Base-by-base conservation (phyloP, 495 filamentous ascomycete species). In the Podospora anserina region DNA sequence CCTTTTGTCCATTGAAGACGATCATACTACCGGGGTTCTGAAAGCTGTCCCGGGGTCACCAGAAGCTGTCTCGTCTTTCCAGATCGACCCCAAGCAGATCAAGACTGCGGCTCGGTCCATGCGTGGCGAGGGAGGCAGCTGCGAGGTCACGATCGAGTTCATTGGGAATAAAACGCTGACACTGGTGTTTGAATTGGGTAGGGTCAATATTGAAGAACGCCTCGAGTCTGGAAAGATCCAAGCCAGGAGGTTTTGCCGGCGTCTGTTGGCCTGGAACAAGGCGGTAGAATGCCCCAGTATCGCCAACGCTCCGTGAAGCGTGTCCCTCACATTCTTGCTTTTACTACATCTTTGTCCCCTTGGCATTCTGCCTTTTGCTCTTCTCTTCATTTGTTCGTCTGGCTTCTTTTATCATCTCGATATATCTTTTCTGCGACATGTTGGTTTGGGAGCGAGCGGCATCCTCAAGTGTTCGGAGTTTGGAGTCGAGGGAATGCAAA, bases 211-310 rank as follows among this genome's bases (percentile, higher is more conserved):
- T 26, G 32, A 65, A 61, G 18, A 61, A 56, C 23, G 64, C 71
- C 19, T 19, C 70, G 15, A 72, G 56, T 72, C 55, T 23, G 80
- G 80, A 5, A 68, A 68, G 61, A 66, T 80, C 18, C 80, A 82
- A 20, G 70, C 68, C 5, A 67, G 76, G n/a, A 61, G 70, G 7
- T 79, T 83, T 18, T 77, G 74, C 20, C 67, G 69, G 28, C 76
- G 80, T 72, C 39, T 79, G 60, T 65, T 63, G 55, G 18, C 4
- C 0, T 71, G 76, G 61, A 80, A 78, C 26, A 63, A 66, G 11
- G 61, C 56, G 1, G 70, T 81, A 15, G 59, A 63, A 5, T 78
- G 61, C n/a, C 61, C 61, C 9, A 34, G 1, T n/a, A 27, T 18
- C 16, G 9, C 7, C 26, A 18, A 32, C 30, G 30, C 30, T 61